Base-by-base conservation (phyloP, 1,139 yeast genomes). In the Geotrichum bryndzae region DNA sequence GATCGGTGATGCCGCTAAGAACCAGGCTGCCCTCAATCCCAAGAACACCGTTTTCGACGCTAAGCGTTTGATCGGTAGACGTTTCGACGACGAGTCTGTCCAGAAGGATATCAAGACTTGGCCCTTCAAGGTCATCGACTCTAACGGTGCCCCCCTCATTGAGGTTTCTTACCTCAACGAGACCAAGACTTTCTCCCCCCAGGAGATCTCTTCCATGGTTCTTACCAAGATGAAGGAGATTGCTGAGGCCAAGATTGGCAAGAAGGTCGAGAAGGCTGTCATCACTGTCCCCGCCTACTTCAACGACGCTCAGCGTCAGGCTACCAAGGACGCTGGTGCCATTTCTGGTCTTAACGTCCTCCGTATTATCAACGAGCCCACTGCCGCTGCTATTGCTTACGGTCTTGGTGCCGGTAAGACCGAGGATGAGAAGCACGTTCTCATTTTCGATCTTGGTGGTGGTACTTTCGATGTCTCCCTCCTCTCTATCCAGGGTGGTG, bases 1-100 rank as follows among this genome's bases (percentile, higher is more conserved):
- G 77, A 90, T 92, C 76, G 98, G 98, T 85, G 97, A 91, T 82
- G 96, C 97, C 76, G 97, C 97, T 77, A 90, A 90, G 90, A 90
- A 90, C 82, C 97, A 91, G 84, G 97, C 97, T 77, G 97, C 97
- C 77, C 83, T 90, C 80, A 90, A 90, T 90, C 97, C 97, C 81
- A 83, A 77, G 77, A 90, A 91, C 90, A 91, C 97, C 72, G 96
- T 91, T 74, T 91, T 91, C 81, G 97, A 91, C 76, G 97, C 97
- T 76, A 91, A 91, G 87, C 96, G 97, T 85, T 86, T 91, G 79
- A 91, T 91, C 72, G 97, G 97, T 81, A 90, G 97, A 82, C 89
- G 88, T 79, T 90, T 84, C 80, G 88, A 84, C 68, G 97, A 91
- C 74, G 89, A 86, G 72, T 84, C 91, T 68, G 97, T 91, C 72